Conservation (phyloP, 768 basidiomycete species). For the Trametes coccinea region DNA sequence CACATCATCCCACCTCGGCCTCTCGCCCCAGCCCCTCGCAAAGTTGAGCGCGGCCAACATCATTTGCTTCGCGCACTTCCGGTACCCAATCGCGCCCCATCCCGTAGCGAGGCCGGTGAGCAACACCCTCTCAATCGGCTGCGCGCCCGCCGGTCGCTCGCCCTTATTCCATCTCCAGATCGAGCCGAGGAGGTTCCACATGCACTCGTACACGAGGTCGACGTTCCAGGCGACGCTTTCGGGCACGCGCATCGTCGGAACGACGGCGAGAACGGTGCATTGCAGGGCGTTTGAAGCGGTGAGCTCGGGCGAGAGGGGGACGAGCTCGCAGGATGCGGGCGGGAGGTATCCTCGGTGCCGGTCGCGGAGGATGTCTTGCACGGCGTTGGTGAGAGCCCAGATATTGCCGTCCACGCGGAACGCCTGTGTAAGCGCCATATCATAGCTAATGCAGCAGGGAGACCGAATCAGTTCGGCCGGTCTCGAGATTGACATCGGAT, state of each 20-base stretch:
- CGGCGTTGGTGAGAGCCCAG: slow-evolving; percentile 21
- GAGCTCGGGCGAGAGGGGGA: slow-evolving; percentile 19
- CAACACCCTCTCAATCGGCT: slow-evolving; percentile 16
- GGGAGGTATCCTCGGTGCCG: slow-evolving; percentile 22
- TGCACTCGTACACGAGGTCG: slow-evolving; percentile 24
- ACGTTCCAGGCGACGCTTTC: slow-evolving; percentile 22
- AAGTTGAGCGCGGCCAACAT: slow-evolving; percentile 21
- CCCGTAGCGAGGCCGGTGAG: slow-evolving; percentile 25
- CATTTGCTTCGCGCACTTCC: slow-evolving; percentile 24
- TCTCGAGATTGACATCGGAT: neutral
- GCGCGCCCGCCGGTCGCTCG: slow-evolving; percentile 9
- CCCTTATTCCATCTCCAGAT: slow-evolving; percentile 20
- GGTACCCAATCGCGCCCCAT: slow-evolving; percentile 1
- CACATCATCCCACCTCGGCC: slow-evolving; percentile 21
- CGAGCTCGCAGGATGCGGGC: slow-evolving; percentile 21
- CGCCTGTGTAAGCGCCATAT: slow-evolving; percentile 21
- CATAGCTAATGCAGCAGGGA: slow-evolving; percentile 10
- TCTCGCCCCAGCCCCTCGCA: slow-evolving; percentile 17
- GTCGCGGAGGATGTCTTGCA: slow-evolving; percentile 15
- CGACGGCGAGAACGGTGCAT: slow-evolving; percentile 20
- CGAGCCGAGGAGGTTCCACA: slow-evolving; percentile 24
- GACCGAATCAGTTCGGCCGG: too few species aligned
- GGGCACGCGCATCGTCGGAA: slow-evolving; percentile 27
- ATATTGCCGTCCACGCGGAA: slow-evolving; percentile 20
- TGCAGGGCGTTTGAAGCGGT: slow-evolving; percentile 18